Evolutionary conservation across 805 yeast species (phyloP), one percentile per base, ranked within the genome.

Genomic region (Huiozyma naganishii): DNA sequence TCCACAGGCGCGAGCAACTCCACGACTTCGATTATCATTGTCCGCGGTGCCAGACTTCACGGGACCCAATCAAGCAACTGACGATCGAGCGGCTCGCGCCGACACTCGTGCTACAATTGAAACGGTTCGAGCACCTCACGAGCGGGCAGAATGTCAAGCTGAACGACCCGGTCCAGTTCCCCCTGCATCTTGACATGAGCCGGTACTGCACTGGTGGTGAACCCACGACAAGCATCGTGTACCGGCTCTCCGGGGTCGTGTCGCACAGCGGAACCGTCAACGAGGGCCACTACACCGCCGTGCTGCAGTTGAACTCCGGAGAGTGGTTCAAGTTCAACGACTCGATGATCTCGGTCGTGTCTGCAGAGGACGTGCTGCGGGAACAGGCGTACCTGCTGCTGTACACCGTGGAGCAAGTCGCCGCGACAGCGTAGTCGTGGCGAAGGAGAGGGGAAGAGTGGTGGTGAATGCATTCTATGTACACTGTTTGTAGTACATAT

Each of bases 251-350:
- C 63, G 95, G 90, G 1, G 76, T 89, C 30, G 82, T 92, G 7
- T 79, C 87, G 53, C 98, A 92, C 61, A 79, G 79, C 32, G 99
- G 99, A 1, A 80, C 90, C 13, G 92, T 90, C 6, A 87, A 87
- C 59, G 92, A 97, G 1, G 99, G 99, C 8, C 99, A 92, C 62
- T 92, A 92, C 60, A 74, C 89, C 10, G 81, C 92, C 12, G 72
- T 80, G 54, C 74, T 85, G 48, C 90, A 89, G 58, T 75, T 71
- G 43, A 68, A 75, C n/a, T 73, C 76, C 36, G 83, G 87, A 2
- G 71, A 74, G 53, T 92, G 99, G 99, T 83, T 83, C 59, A 80
- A 77, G 59, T 89, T 88, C 59, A 96, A 92, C 58, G 99, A 92
- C 65, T 79, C 92, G 12, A 77, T 80, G 54, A 83, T 92, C 10